These are phyloP conservation scores for Pseudocercospora fijiensis DNA, from an alignment of 2,329 filamentous ascomycete genomes.

Conservation along the genomic window DNA sequence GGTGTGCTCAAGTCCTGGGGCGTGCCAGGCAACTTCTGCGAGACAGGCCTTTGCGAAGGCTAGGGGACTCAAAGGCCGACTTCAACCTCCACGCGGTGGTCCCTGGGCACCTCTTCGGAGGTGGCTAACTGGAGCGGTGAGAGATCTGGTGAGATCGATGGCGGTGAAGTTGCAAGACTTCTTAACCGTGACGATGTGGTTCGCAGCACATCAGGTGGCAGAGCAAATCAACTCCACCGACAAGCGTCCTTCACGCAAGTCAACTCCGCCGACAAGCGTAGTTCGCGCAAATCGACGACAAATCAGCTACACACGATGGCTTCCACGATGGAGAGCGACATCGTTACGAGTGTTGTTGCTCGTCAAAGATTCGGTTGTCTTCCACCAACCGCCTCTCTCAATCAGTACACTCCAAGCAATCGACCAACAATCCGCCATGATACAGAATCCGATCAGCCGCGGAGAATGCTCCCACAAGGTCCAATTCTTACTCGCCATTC, in stretches of 20 bases:
- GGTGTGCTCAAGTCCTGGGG: neutral
- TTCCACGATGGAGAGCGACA: neutral
- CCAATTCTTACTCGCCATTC: neutral
- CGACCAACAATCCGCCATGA: neutral
- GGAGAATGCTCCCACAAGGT: neutral
- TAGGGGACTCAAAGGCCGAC: neutral
- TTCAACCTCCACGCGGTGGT: neutral
- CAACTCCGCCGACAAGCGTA: neutral
- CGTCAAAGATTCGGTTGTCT: neutral
- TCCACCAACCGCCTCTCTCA: neutral
- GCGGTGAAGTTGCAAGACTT: neutral
- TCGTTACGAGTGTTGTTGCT: neutral
- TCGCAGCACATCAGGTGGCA: neutral
- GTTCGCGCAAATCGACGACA: neutral
- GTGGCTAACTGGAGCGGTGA: constrained; percentile 1
- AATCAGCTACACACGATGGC: neutral
- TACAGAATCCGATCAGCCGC: neutral
- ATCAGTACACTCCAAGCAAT: neutral
- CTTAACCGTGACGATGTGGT: neutral
- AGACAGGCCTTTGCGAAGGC: neutral
- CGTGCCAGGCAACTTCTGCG: neutral
- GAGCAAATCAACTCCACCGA: neutral
- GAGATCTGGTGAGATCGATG: neutral
- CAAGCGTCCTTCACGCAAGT: neutral
- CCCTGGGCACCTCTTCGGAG: constrained; percentile 1